Evolutionary conservation across 495 filamentous ascomycete species (phyloP).

Genomic region (Delitschia confertaspora): DNA sequence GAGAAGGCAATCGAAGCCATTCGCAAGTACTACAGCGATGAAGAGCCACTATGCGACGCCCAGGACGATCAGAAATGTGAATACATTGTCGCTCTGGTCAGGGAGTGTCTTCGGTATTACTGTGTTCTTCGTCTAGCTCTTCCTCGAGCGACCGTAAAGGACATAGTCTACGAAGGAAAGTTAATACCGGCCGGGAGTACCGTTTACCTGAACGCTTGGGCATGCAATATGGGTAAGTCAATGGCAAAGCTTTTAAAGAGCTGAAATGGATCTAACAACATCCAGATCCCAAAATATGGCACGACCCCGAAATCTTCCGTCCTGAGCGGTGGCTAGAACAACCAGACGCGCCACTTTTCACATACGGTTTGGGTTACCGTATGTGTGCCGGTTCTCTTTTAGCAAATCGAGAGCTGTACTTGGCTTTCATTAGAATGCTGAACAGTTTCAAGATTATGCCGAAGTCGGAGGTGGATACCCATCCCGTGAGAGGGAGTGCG

Average conservation of each 20-base stretch:
- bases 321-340: conserved; percentile 57
- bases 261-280: not conserved
- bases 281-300: conserved; percentile 49
- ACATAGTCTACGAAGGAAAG: conserved; percentile 48
- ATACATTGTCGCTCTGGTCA: conserved; percentile 51
- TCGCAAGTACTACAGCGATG: conserved; percentile 42
- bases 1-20: conserved; percentile 50
- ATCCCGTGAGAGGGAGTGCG: conserved; percentile 47
- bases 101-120: conserved; percentile 52
- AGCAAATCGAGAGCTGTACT: conserved; percentile 57
- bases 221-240: conserved; percentile 50
- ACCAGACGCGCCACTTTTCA: conserved; percentile 53
- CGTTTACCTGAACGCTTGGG: conserved; percentile 58
- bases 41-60: conserved; percentile 48
- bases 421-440: conserved; percentile 54
- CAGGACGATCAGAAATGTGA: conserved; percentile 53
- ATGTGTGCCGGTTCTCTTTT: conserved; percentile 59
- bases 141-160: conserved; percentile 50
- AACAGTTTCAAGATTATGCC: conserved; percentile 50
- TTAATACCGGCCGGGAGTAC: conserved; percentile 51
- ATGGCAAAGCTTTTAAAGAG: not conserved
- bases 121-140: conserved; percentile 54
- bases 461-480: conserved; percentile 37
- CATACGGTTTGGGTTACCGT: conserved; percentile 54
- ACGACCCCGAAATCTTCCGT: conserved; percentile 49